Evolutionary conservation across 2,329 filamentous ascomycete species (phyloP).

Genomic region (Aspergillus pseudoglaucus): DNA sequence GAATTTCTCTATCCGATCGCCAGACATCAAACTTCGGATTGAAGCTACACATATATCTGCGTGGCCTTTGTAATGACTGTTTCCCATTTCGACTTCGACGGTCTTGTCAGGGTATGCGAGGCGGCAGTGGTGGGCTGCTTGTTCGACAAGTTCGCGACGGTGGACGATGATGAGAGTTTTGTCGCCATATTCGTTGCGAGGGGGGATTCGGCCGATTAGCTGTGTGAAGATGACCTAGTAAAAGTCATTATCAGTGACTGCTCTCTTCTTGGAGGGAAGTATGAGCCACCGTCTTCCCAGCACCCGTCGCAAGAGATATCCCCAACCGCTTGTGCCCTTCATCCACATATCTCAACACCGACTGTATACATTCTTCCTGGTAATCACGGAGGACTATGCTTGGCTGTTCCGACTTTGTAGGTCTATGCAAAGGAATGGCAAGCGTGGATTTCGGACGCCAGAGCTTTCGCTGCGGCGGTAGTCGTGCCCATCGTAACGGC

Average conservation of each 20-base stretch:
- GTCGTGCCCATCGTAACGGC: conserved; percentile 3
- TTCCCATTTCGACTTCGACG: conserved; percentile 90
- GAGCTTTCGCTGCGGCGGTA: conserved; percentile 13
- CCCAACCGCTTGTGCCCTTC: conserved; percentile 72
- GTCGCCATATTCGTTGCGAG: conserved; percentile 51
- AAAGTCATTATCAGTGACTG: conserved; percentile 3
- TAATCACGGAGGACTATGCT: conserved; percentile 67
- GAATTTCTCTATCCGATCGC: conserved; percentile 73
- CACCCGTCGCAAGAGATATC: conserved; percentile 78
- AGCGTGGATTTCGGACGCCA: conserved; percentile 19
- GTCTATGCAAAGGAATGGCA: conserved; percentile 1
- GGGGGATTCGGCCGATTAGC: conserved; percentile 69
- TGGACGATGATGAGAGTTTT: conserved; percentile 90
- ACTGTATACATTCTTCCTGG: conserved; percentile 85
- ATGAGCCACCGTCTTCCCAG: conserved; percentile 70
- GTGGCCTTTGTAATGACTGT: conserved; percentile 63
- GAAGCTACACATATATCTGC: conserved; percentile 95
- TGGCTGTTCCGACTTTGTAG: conserved; percentile 9
- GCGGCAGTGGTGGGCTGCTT: conserved; percentile 79
- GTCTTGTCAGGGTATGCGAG: conserved; percentile 71
- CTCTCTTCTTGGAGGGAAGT: not conserved
- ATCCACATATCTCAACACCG: conserved; percentile 63
- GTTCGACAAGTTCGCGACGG: conserved; percentile 86
- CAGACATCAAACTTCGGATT: conserved; percentile 73
- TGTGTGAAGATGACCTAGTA: conserved; percentile 87